These are phyloP conservation scores for Blumeria hordei DNA, from an alignment of 2,329 filamentous ascomycete species.

Conservation along the genomic window DNA sequence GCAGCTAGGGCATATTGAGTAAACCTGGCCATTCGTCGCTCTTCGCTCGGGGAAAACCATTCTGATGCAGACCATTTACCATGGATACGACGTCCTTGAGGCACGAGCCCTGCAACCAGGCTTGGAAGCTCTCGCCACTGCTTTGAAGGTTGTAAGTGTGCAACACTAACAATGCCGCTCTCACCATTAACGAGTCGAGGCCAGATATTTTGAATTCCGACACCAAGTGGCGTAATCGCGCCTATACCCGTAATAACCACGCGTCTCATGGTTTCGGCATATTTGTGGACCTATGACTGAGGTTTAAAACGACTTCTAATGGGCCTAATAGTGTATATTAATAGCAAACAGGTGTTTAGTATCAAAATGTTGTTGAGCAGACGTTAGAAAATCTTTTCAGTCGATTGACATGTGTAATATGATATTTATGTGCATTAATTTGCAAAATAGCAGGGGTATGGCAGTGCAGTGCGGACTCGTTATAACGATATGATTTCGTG, in stretches of 20 bases:
- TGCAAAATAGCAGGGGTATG: too few relatives aligned
- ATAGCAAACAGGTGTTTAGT: too few relatives aligned
- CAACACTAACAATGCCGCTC: conserved; percentile 57
- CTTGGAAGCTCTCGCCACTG: conserved; percentile 53
- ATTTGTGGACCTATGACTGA: too few relatives aligned
- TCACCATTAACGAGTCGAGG: conserved; percentile 52
- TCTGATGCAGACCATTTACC: conserved; percentile 27
- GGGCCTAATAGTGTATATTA: too few relatives aligned
- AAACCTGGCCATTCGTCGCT: conserved; percentile 71
- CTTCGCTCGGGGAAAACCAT: conserved; percentile 28
- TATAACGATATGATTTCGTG: too few relatives aligned
- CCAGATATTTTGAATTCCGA: conserved; percentile 62
- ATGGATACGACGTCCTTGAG: conserved; percentile 23
- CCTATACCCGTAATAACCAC: conserved; percentile 71
- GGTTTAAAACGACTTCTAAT: too few relatives aligned
- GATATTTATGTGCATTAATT: too few relatives aligned
- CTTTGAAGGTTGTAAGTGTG: conserved; percentile 21
- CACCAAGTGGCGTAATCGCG: conserved; percentile 60
- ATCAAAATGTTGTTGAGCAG: too few relatives aligned
- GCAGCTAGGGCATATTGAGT: conserved; percentile 80
- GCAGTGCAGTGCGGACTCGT: too few relatives aligned
- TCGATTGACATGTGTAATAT: too few relatives aligned
- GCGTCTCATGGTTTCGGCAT: conserved; percentile 23
- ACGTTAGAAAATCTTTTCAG: too few relatives aligned
- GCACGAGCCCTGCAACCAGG: conserved; percentile 65